Base-by-base conservation (phyloP, 345 rosid genomes). In the Nasturtium officinale region DNA sequence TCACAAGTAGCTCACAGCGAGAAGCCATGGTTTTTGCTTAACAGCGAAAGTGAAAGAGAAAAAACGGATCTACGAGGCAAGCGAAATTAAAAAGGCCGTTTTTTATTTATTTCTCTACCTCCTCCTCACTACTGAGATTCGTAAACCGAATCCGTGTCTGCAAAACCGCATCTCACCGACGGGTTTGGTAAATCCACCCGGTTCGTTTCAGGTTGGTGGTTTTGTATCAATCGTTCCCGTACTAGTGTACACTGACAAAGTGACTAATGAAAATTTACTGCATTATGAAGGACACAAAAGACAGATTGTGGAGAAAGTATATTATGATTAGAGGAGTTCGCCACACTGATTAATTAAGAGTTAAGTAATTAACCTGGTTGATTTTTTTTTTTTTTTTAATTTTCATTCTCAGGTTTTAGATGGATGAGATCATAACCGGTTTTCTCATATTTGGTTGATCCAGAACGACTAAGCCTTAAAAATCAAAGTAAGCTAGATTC, bases 1-100 rank as follows among this genome's bases (percentile, higher is more conserved):
- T 77, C 63, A 71, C n/a, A 58, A 77, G 68, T 40, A 77, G 77
- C 68, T 65, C 67, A 71, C 33, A 29, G 51, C 62, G 73, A 71
- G 63, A 56, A 58, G 77, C 77, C 80, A 77, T 77, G 8, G 43
- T 26, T 46, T 33, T 16, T 32, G 75, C 26, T 76, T 53, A 12
- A 66, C 61, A 59, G 20, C 28, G 18, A 10, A n/a, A 76, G 55
- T 42, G 53, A 47, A 43, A 12, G 55, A 45, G 42, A 2, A 11
- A 9, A 45, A 48, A 38, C 30, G 67, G 67, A 71, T 71, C 67
- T 71, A 77, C 63, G 65, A 69, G 28, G 3, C 18, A 43, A 76
- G 33, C 54, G 10, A 76, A 61, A 76, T 18, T 29, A 37, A 56
- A 75, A 50, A 29, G 5, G 32, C 10, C 61, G 38, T 23, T 16